A percentile compares a stretch with the other conserved stretches of the same genome.
phyloP scores from a whole-genome alignment of 768 basidiomycete species.

The Strobilomyces echinocephalus region DNA sequence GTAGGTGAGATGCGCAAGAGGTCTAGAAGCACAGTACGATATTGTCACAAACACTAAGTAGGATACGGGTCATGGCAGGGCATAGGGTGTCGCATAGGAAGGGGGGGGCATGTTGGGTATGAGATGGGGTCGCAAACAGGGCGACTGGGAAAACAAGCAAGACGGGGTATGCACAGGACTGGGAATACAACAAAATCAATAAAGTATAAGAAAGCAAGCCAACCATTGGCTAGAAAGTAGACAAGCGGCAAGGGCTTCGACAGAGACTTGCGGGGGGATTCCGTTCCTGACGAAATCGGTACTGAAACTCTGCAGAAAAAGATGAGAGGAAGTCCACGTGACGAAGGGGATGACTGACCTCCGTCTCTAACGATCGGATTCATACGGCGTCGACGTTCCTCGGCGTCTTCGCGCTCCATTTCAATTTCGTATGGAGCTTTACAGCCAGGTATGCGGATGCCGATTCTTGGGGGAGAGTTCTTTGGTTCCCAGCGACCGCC shows the following conservation, averaged over 20 bases:
- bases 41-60: conserved; percentile 9
- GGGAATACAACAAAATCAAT: conserved; percentile 22
- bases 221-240: conserved; percentile 49
- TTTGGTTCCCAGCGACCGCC: conserved; percentile 80
- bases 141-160: neutral
- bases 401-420: conserved; percentile 62
- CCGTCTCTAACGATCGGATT: conserved; percentile 69
- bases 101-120: conserved; percentile 19
- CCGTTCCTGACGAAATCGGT: conserved; percentile 50
- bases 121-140: neutral
- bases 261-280: conserved; percentile 41
- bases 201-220: conserved; percentile 11
- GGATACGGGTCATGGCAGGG: conserved; percentile 7
- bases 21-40: conserved; percentile 26
- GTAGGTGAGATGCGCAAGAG: conserved; percentile 10
- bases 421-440: conserved; percentile 67
- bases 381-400: conserved; percentile 41
- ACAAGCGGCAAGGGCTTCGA: conserved; percentile 46
- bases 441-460: conserved; percentile 58
- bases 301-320: conserved; percentile 60
- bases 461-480: conserved; percentile 35
- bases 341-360: conserved; percentile 25
- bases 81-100: conserved; percentile 19
- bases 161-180: conserved; percentile 17
- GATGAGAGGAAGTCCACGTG: conserved; percentile 3